Base-by-base conservation (phyloP, 306 rosid genomes). In the Clitoria ternatea region DNA sequence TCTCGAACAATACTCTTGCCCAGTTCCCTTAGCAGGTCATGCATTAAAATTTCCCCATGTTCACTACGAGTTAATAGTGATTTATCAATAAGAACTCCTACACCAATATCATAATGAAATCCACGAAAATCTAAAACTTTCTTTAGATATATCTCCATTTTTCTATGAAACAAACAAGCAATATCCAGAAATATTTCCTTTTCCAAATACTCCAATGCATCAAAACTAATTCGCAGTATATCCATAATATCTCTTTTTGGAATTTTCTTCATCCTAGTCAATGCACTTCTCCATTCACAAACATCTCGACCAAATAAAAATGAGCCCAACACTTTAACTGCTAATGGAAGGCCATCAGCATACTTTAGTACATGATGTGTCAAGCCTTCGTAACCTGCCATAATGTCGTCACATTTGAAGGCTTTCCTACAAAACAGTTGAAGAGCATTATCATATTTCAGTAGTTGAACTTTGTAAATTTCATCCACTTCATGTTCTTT, bases 21-120 rank as follows among this genome's bases (percentile, higher is more conserved):
- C 4, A 73, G 10, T 6, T 73, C 49, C 37, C 2, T 9, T n/a
- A 73, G 15, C 63, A 73, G 15, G 15, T 61, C 77, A 15, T 73
- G 70, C 12, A 52, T 66, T 2, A 0, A 0, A n/a, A 6, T 17
- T 0, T 0, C 0, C 0, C 20, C 1, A 1, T 0, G 0, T 0
- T 1, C 0, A 9, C 1, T 1, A 6, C 19, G n/a, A n/a, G n/a
- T 47, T 45, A 61, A 13, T 1, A 73, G 69, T 9, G 78, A 73
- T 35, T 73, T 73, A 6, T 73, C 72, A 3, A 17, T 10, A 23
- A 73, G 72, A 37, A 62, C 44, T 11, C 2, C 12, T 27, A 50
- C 1, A 22, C 64, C 71, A 37, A 72, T 72, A 7, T 33, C 30
- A 0, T 69, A 20, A 60, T 33, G 1, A 61, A 61, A 72, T 47